These are phyloP conservation scores for Schizonepeta tenuifolia DNA, from an alignment of 257 asterid species.

Conservation along the genomic window DNA sequence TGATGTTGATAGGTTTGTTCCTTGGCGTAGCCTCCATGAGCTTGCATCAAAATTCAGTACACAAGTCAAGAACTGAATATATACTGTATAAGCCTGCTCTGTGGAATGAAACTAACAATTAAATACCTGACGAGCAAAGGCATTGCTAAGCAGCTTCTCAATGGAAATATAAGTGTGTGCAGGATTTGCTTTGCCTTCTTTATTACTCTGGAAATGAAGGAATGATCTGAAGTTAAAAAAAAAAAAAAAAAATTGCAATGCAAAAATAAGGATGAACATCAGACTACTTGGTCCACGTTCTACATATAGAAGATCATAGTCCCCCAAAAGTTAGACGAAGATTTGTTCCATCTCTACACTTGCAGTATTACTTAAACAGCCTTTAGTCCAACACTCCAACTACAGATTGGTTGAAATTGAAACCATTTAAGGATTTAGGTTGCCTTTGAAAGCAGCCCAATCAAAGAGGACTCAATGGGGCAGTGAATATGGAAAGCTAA, in stretches of 20 bases:
- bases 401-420: background rate
- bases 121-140: conserved; percentile 86
- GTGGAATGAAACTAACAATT: conserved; percentile 14
- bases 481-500: conserved; percentile 14
- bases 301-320: conserved; percentile 17
- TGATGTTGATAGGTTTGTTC: conserved; percentile 63
- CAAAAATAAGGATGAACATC: conserved; percentile 20
- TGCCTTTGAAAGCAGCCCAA: conserved; percentile 8
- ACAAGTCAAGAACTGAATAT: conserved; percentile 30
- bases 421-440: background rate
- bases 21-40: conserved; percentile 78
- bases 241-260: conserved; percentile 5
- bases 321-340: conserved; percentile 9
- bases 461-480: background rate
- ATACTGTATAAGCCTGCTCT: background rate
- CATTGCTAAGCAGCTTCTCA: conserved; percentile 82
- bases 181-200: conserved; percentile 42
- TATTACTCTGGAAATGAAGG: conserved; percentile 57
- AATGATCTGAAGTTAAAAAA: conserved; percentile 27
- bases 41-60: conserved; percentile 46
- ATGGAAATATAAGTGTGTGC: conserved; percentile 56
- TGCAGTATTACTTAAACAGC: background rate
- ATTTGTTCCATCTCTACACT: background rate
- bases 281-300: conserved; percentile 9
- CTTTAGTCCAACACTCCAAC: background rate